Base-by-base conservation (phyloP, 169 alveolate genomes). In the Cystoisospora suis region DNA sequence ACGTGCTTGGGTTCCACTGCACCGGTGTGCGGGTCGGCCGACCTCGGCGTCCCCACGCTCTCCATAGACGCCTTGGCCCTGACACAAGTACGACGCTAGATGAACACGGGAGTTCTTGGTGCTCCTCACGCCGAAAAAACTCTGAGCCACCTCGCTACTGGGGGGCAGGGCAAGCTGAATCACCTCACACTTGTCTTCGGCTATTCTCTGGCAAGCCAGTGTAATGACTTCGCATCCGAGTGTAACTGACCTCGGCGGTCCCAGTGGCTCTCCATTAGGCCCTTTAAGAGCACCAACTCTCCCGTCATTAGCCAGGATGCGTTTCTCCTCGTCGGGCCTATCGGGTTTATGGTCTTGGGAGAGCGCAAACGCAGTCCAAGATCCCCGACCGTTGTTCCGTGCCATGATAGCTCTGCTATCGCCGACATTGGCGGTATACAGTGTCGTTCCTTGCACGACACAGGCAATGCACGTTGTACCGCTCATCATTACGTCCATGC, bases 311-410 rank as follows among this genome's bases (percentile, higher is more conserved):
- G 61, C 85, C 0, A 53, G 42, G 20, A 90, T 81, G 36, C 93
- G 56, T 17, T 47, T 29, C 69, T 44, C 42, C 44, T 90, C 93
- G 38, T 75, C 80, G 20, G 79, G 86, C 23, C 81, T 17, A 65
- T 81, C 90, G 32, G 93, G 93, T n/a, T 90, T 90, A 72, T 90
- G 93, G 88, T 90, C 93, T 12, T 53, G 81, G 15, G 93, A 38
- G 49, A 89, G 72, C 44, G 90, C 65, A 29, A 89, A 42, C 0
- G 91, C 65, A 2, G 83, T 61, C 90, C 90, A 86, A 7, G 56
- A 61, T 45, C 72, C 85, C 17, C 36, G 38, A 23, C 61, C 46
- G 44, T 49, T 44, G 45, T 38, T 2, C 85, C 90, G 40, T 29
- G 65, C 91, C 56, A 69, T 56, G 38, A 86, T 70, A 27, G 92